Base-by-base conservation (phyloP, 2,329 filamentous ascomycete species). In the Colletotrichum trifolii region DNA sequence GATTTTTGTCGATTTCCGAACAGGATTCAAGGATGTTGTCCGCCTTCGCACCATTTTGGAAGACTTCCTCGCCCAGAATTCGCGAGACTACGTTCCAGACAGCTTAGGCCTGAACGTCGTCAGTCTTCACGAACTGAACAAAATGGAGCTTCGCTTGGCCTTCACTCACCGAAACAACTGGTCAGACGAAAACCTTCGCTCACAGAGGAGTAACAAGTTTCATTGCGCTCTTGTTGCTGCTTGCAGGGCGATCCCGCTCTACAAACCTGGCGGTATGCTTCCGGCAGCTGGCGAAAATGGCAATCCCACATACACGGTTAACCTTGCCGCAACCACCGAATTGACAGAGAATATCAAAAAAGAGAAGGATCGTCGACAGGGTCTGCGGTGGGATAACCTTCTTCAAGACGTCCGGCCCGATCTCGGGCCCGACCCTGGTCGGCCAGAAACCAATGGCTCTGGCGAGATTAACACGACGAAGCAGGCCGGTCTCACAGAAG, bases 121-220 rank as follows among this genome's bases (percentile, higher is more conserved):
- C 43, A 66, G 58, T 17, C 86, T 92, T n/a, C 67, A 72, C 58
- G 71, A 73, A 54, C 67, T 74, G 8, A 71, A 71, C 62, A 73
- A 72, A 60, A 70, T 75, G 52, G 72, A 75, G 62, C 68, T 75
- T 8, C 63, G 67, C 7, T 55, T 72, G 34, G 84, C 91, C 67
- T 91, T 92, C 78, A 91, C 91, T 74, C 91, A 91, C 81, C 91
- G 91, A 69, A 89, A 87, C 47, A 91, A 91, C 73, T 91, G 89
- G 89, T 89, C 91, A 69, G 91, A 91, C 71, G 89, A 92, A 73
- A 81, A 89, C 60, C 83, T 92, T 33, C 88, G 89, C 77, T 81
- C 91, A 2, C 87, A 89, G 67, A 85, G 89, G 36, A 85, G 89
- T 68, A 92, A 91, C 79, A 91, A 91, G 75, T 91, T 92, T 78